phyloP scores from a whole-genome alignment of 768 basidiomycete species.

The Podaxis rugospora region DNA sequence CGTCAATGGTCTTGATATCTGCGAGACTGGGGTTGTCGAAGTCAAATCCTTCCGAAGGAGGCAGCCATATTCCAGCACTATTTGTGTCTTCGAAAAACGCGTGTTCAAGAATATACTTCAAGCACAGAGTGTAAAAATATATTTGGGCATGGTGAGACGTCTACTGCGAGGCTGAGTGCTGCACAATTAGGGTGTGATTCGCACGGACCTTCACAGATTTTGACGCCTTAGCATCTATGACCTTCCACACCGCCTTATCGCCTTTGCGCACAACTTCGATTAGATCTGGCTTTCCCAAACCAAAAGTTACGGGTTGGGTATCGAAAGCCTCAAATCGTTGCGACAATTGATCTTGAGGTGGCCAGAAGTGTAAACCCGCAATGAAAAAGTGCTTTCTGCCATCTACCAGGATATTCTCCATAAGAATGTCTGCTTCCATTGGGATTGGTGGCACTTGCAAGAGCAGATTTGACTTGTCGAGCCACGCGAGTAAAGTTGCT shows the following conservation, averaged over 20 bases:
- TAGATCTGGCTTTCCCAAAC: constrained; percentile 45
- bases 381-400: constrained; percentile 43
- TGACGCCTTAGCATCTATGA: constrained; percentile 49
- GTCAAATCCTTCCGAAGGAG: constrained; percentile 34
- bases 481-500: constrained; percentile 32
- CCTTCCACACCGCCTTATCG: constrained; percentile 36
- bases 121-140: constrained; percentile 45
- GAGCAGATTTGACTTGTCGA: constrained; percentile 35
- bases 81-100: constrained; percentile 29
- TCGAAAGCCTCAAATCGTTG: constrained; percentile 28
- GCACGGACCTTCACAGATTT: constrained; percentile 38
- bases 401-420: constrained; percentile 39
- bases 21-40: constrained; percentile 26
- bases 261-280: constrained; percentile 35
- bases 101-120: constrained; percentile 31
- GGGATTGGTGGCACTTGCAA: constrained; percentile 34
- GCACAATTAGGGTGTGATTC: not conserved
- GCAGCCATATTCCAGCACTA: constrained; percentile 42
- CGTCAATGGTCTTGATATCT: constrained; percentile 36
- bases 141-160: constrained; percentile 50
- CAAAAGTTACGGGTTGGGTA: constrained; percentile 33
- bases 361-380: constrained; percentile 36
- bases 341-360: constrained; percentile 31
- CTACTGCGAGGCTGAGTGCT: constrained; percentile 18
- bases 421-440: constrained; percentile 26